Evolutionary conservation across 306 rosid genomes (phyloP).

Genomic region (Cyamopsis tetragonoloba): DNA sequence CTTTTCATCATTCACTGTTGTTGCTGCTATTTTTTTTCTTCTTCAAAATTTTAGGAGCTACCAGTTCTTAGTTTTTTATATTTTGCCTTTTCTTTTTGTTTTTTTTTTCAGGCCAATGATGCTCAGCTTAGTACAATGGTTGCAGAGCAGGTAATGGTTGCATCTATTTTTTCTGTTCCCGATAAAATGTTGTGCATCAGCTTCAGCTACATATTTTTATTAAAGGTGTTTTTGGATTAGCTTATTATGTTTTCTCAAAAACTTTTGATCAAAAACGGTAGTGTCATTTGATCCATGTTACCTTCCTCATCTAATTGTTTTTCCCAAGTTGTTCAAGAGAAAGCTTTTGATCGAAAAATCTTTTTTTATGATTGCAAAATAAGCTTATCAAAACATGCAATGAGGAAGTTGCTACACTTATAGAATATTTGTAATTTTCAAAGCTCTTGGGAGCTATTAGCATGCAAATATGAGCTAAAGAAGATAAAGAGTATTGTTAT

Average conservation of each 20-base stretch:
- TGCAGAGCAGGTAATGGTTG: constrained; percentile 72
- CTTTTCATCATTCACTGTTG: not conserved
- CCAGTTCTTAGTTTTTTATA: constrained; percentile 25
- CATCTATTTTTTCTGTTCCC: not conserved
- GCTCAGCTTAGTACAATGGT: constrained; percentile 99
- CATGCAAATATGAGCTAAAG: not conserved
- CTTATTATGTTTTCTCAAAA: not conserved
- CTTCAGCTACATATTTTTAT: too few relatives aligned
- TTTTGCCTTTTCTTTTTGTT: too few relatives aligned
- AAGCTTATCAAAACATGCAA: not conserved
- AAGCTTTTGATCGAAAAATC: not conserved
- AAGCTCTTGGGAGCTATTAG: constrained; percentile 14
- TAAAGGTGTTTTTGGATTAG: not conserved
- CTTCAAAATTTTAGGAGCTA: not conserved
- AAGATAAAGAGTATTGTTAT: not conserved
- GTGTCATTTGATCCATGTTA: not conserved
- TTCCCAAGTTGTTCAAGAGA: not conserved
- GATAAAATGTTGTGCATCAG: not conserved
- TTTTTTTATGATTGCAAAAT: constrained; percentile 7
- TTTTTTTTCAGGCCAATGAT: constrained; percentile 81
- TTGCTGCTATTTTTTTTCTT: constrained; percentile 14
- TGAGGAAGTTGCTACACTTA: not conserved
- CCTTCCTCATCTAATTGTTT: not conserved
- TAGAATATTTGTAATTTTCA: not conserved
- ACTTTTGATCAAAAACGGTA: not conserved